These are phyloP conservation scores for Penicillium canariense DNA, from an alignment of 495 filamentous ascomycete species.

Conservation along the genomic window DNA sequence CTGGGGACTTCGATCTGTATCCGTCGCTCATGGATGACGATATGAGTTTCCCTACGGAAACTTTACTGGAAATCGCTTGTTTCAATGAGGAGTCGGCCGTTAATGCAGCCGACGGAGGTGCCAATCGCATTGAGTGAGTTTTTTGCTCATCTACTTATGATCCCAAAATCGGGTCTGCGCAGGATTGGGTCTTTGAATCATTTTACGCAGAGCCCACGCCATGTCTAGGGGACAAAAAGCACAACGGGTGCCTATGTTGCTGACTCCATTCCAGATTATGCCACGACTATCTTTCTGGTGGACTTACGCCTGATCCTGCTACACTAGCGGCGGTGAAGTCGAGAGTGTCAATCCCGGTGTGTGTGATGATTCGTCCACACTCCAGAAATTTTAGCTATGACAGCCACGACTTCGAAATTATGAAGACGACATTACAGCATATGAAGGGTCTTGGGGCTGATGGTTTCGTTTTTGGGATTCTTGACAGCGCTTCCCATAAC, in stretches of 20 bases:
- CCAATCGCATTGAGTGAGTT: constrained; percentile 48
- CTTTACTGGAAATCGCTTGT: constrained; percentile 49
- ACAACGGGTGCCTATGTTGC: not conserved
- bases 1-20: too few species aligned
- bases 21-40: too few species aligned
- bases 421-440: constrained; percentile 35
- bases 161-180: too few species aligned
- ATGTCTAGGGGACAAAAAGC: not conserved
- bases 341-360: constrained; percentile 39
- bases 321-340: constrained; percentile 23
- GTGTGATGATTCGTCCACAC: constrained; percentile 52
- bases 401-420: constrained; percentile 33
- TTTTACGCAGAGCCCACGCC: too few species aligned
- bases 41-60: not conserved
- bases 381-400: constrained; percentile 41
- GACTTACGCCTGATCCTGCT: constrained; percentile 19
- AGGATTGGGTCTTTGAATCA: too few species aligned
- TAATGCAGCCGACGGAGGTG: constrained; percentile 37
- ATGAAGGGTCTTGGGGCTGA: constrained; percentile 37
- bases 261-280: constrained; percentile 21
- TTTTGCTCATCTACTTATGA: too few species aligned
- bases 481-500: constrained; percentile 16
- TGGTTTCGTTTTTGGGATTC: constrained; percentile 53
- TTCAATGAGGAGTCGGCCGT: constrained; percentile 45
- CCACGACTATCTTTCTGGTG: constrained; percentile 33